A percentile compares a stretch with the other conserved stretches of the same genome.
phyloP scores from a whole-genome alignment of 2,329 filamentous ascomycete species.

The Cercospora sp. region DNA sequence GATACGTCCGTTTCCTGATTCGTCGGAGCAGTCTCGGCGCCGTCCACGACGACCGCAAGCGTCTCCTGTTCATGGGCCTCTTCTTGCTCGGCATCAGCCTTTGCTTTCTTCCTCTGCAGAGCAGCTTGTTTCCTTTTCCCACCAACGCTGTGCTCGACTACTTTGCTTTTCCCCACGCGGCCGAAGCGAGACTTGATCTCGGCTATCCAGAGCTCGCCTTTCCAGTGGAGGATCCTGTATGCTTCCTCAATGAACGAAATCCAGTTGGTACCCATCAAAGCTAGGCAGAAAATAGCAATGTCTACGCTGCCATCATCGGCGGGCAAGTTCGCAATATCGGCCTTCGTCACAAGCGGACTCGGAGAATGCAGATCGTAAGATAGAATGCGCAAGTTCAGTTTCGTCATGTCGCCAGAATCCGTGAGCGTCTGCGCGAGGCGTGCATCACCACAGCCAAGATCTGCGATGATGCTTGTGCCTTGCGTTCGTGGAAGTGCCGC shows the following conservation, averaged over 20 bases:
- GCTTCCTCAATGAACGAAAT: constrained; percentile 94
- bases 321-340: constrained; percentile 84
- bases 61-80: constrained; percentile 61
- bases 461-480: constrained; percentile 76
- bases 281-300: constrained; percentile 90
- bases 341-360: constrained; percentile 73
- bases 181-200: constrained; percentile 95
- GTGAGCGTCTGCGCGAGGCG: constrained; percentile 71
- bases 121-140: constrained; percentile 54
- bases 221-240: constrained; percentile 85
- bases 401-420: constrained; percentile 55
- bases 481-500: constrained; percentile 67
- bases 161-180: constrained; percentile 54
- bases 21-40: constrained; percentile 53
- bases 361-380: constrained; percentile 86
- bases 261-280: constrained; percentile 99
- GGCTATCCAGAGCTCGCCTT: constrained; percentile 93
- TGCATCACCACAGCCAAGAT: constrained; percentile 92
- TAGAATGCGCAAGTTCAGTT: constrained; percentile 70
- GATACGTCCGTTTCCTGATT: constrained; percentile 79
- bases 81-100: constrained; percentile 54
- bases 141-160: constrained; percentile 70
- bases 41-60: constrained; percentile 65
- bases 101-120: constrained; percentile 40
- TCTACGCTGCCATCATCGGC: constrained; percentile 74